Conservation (phyloP, 2,329 filamentous ascomycete genomes). For the Paecilomyces formosus region DNA sequence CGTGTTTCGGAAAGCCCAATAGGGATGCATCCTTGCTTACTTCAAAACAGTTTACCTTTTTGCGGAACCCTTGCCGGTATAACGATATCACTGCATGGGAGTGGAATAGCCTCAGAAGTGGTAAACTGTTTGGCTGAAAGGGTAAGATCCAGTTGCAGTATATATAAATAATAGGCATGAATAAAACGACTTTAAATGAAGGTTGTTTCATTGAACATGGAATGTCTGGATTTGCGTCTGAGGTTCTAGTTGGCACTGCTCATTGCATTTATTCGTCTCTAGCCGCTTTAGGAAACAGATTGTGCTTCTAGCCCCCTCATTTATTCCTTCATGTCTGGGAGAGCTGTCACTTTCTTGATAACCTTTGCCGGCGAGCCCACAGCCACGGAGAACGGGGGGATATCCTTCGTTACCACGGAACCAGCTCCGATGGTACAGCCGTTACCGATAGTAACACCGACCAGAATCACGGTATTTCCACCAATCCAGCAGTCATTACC, state of each 20-base stretch:
- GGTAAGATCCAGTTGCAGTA: background rate
- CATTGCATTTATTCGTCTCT: no score
- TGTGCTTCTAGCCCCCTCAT: background rate
- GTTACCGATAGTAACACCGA: conserved; percentile 34
- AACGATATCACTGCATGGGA: background rate
- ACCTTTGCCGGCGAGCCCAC: conserved; percentile 8
- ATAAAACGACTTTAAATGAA: background rate
- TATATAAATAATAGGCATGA: background rate
- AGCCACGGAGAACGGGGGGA: conserved; percentile 7
- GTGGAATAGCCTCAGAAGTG: background rate
- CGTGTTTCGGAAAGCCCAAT: conserved; percentile 51
- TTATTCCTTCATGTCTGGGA: background rate
- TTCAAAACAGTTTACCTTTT: background rate
- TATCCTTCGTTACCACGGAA: conserved; percentile 31
- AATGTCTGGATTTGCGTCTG: no score
- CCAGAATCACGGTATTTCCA: conserved; percentile 38
- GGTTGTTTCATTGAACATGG: no score
- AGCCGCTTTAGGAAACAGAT: no score
- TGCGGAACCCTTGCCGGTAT: background rate
- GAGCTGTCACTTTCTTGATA: conserved; percentile 6
- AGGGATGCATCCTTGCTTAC: conserved; percentile 33
- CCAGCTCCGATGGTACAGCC: conserved; percentile 36
- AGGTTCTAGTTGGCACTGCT: no score
- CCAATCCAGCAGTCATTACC: conserved; percentile 45
- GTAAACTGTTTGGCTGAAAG: background rate